Base-by-base conservation (phyloP, 2,329 filamentous ascomycete species). In the Bertia moriformis region DNA sequence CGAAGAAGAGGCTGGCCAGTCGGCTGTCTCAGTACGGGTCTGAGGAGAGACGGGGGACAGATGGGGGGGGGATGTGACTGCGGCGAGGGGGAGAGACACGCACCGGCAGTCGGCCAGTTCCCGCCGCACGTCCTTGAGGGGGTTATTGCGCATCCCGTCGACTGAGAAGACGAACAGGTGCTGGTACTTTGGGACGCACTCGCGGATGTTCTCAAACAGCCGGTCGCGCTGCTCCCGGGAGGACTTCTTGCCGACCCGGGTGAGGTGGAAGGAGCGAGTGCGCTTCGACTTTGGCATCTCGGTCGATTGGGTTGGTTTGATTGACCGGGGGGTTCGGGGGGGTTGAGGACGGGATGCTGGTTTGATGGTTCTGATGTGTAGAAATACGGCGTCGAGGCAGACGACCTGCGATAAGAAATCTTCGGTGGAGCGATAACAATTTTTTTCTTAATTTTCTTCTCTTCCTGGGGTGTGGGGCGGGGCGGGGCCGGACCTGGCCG, bases 141-240 rank as follows among this genome's bases (percentile, higher is more conserved):
- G 88, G 50, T 80, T 93, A 67, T 98, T 98, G 59, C 91, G 86
- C 86, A 94, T 94, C 68, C 96, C 95, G 57, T 93, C 84, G 49
- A 98, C 80, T 53, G 74, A 73, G 60, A 98, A 93, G 56, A 95
- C 84, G 63, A 93, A 93, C 65, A 89, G 83, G 69, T 89, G 78
- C 61, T 87, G 75, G 69, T 89, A 94, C 54, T 84, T 67, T 55
- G 87, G 81, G 43, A 93, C 71, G 53, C 78, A 79, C 57, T 88
- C 80, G 59, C 87, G 86, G 47, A 98, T 82, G 59, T 84, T 86
- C 61, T 81, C 69, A 65, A 89, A 94, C 45, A 96, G 80, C 55
- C 81, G 79, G 55, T 88, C 75, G 60, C 88, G 88, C 61, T 95
- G 83, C 67, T 93, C 93, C 62, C 83, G 81, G 45, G 77, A 80